Evolutionary conservation across 106 monocot species (phyloP).

Genomic region (Dendrobium chrysotoxum): DNA sequence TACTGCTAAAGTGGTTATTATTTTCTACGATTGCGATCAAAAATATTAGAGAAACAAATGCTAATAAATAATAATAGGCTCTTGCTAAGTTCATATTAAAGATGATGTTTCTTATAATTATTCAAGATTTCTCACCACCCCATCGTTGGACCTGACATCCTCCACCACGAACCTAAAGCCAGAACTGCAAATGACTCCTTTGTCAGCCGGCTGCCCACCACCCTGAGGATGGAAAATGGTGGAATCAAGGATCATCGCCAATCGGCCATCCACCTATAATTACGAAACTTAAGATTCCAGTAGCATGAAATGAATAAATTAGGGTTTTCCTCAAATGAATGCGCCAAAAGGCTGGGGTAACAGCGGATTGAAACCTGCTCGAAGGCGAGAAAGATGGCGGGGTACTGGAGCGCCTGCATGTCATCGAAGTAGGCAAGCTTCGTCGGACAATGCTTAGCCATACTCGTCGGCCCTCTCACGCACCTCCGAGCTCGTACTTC

Average conservation of each 20-base stretch:
- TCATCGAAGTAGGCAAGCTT: slow-evolving; percentile 60
- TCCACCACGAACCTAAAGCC: slow-evolving; percentile 56
- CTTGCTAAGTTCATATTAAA: background rate
- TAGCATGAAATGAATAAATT: background rate
- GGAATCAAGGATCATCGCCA: slow-evolving; percentile 53
- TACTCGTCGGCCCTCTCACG: background rate
- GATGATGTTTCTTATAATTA: background rate
- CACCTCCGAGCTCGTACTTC: background rate
- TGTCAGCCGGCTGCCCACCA: slow-evolving; percentile 77
- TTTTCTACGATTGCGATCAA: background rate
- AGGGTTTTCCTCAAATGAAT: background rate
- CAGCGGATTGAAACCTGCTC: slow-evolving; percentile 26
- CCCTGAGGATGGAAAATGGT: slow-evolving; percentile 85
- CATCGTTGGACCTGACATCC: slow-evolving; percentile 62
- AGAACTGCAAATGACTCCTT: slow-evolving; percentile 31
- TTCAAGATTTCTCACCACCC: slow-evolving; percentile 31
- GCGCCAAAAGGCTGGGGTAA: background rate
- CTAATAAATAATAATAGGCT: background rate
- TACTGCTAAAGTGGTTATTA: background rate
- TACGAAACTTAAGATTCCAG: background rate
- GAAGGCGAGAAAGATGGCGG: slow-evolving; percentile 34
- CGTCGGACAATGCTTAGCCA: slow-evolving; percentile 16
- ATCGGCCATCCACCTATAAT: slow-evolving; percentile 42
- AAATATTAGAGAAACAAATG: background rate
- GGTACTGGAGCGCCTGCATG: slow-evolving; percentile 39